phyloP scores from a whole-genome alignment of 371 early-diverging fungal species.

The Zancudomyces culisetae region DNA sequence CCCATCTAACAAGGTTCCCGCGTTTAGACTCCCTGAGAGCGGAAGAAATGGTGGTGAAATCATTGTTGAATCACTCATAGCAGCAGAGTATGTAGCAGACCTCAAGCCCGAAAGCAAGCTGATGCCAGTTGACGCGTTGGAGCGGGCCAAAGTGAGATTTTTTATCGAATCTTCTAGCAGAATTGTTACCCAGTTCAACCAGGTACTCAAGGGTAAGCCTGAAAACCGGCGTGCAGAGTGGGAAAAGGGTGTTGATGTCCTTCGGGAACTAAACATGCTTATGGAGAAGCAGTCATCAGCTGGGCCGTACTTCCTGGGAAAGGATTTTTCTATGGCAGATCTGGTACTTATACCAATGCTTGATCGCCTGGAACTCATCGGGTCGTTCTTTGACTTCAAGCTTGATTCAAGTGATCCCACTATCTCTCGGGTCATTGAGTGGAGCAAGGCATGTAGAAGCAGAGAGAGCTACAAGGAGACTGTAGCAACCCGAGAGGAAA shows the following conservation, averaged over 20 bases:
- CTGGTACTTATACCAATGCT: conserved; percentile 31
- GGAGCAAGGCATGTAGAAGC: neutral
- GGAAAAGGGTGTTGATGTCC: neutral
- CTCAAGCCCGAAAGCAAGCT: neutral
- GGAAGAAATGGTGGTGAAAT: conserved; percentile 35
- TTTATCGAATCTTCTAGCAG: neutral
- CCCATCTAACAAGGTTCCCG: conserved; percentile 53
- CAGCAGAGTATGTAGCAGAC: conserved; percentile 75
- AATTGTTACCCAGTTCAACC: neutral
- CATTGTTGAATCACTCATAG: conserved; percentile 55
- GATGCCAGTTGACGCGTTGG: neutral
- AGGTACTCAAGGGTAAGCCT: conserved; percentile 6
- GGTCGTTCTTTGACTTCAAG: neutral
- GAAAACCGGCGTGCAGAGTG: neutral
- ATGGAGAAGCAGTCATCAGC: conserved; percentile 24
- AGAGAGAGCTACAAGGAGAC: neutral
- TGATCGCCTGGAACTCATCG: conserved; percentile 9
- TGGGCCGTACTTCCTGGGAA: conserved; percentile 41
- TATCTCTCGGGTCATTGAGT: neutral
- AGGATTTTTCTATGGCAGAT: conserved; percentile 35
- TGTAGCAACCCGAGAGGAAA: neutral
- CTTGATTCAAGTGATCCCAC: neutral
- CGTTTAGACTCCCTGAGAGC: conserved; percentile 36
- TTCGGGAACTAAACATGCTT: conserved; percentile 21
- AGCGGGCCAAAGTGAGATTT: neutral